Percentiles rank a stretch among this genome's conserved stretches.
phyloP scores from a whole-genome alignment of 2,329 filamentous ascomycete genomes.

The Ophiostoma angusticollis region DNA sequence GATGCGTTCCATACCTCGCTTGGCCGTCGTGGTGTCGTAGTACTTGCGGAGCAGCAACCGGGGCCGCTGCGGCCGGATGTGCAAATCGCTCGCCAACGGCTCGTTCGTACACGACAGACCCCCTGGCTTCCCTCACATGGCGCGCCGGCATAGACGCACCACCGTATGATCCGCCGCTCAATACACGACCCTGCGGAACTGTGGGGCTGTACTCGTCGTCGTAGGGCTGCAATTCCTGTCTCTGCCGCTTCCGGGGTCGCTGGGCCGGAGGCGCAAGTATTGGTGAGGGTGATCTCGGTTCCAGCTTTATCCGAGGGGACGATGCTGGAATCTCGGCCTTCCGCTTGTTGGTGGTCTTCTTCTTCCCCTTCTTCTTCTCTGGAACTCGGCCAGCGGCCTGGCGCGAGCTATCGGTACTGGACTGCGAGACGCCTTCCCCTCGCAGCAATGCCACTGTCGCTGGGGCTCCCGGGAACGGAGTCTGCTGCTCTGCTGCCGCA shows the following conservation, averaged over 20 bases:
- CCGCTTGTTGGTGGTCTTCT: slow-evolving; percentile 40
- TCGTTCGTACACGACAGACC: slow-evolving; percentile 25
- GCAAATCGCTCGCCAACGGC: slow-evolving; percentile 15
- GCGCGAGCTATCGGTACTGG: slow-evolving; percentile 49
- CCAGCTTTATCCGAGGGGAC: slow-evolving; percentile 47
- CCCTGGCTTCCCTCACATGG: slow-evolving; percentile 17
- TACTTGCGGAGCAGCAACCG: slow-evolving; percentile 16
- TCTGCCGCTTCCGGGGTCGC: slow-evolving; percentile 44
- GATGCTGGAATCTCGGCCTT: slow-evolving; percentile 36
- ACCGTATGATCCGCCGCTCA: slow-evolving; percentile 14
- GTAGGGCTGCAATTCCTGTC: slow-evolving; percentile 28
- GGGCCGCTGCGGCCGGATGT: slow-evolving; percentile 12
- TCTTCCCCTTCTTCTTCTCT: slow-evolving; percentile 28
- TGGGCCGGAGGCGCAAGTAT: slow-evolving; percentile 38
- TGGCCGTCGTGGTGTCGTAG: background rate
- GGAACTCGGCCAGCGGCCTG: slow-evolving; percentile 23
- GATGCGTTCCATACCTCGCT: slow-evolving; percentile 11
- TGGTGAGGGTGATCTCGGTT: slow-evolving; percentile 52
- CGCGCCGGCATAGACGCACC: background rate
- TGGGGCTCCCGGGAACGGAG: slow-evolving; percentile 27
- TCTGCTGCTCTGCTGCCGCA: slow-evolving; percentile 6
- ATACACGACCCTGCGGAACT: slow-evolving; percentile 22
- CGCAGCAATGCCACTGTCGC: slow-evolving; percentile 47
- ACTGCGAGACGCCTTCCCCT: slow-evolving; percentile 33
- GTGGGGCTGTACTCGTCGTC: slow-evolving; percentile 4